phyloP scores from a whole-genome alignment of 768 basidiomycete species.

The Lentinula aciculospora region DNA sequence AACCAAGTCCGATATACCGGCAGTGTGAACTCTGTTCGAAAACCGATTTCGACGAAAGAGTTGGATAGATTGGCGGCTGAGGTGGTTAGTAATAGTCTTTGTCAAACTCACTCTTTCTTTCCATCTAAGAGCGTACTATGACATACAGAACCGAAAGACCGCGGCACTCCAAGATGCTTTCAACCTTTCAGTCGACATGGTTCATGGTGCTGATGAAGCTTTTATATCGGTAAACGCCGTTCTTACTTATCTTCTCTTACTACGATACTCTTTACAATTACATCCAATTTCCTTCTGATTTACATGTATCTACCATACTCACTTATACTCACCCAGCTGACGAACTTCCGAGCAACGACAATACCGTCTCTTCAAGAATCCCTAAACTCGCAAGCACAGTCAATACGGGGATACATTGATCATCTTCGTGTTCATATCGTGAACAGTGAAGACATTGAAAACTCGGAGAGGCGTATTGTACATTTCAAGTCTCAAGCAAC shows the following conservation, averaged over 20 bases:
- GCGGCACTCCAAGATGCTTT: not conserved
- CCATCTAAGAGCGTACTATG: not conserved
- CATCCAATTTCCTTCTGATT: not conserved
- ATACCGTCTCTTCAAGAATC: not conserved
- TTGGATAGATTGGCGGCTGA: not conserved
- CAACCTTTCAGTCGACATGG: not conserved
- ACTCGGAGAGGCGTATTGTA: not conserved
- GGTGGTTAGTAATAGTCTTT: constrained; percentile 2
- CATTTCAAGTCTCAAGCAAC: too few relatives aligned
- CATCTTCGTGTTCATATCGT: not conserved
- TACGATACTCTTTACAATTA: too few relatives aligned
- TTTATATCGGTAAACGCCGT: not conserved
- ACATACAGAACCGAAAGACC: not conserved
- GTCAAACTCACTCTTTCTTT: too few relatives aligned
- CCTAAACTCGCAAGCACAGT: not conserved
- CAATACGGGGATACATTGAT: not conserved
- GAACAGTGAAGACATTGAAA: too few relatives aligned
- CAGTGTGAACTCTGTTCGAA: not conserved
- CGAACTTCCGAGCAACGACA: not conserved
- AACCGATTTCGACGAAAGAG: not conserved
- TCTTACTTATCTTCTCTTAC: too few relatives aligned
- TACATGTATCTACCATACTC: not conserved
- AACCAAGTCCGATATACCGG: not conserved
- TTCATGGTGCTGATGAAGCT: not conserved
- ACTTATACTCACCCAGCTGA: not conserved